A percentile compares a stretch with the other conserved stretches of the same genome.
Evolutionary conservation across 495 filamentous ascomycete genomes (phyloP).

Genomic region (Podospora tetraspora): DNA sequence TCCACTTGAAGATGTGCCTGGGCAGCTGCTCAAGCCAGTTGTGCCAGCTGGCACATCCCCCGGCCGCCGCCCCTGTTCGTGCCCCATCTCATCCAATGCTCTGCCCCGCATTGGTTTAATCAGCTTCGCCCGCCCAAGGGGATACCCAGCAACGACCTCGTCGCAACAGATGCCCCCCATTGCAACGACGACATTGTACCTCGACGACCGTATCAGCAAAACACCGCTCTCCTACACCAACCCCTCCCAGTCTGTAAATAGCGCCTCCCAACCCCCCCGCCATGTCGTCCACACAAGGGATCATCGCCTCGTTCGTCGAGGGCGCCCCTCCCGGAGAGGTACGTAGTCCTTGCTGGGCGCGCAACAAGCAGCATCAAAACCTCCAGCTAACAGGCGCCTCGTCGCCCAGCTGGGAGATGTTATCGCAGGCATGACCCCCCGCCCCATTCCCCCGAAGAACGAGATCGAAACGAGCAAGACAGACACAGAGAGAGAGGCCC

Average conservation of each 20-base stretch:
- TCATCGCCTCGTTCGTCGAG: slow-evolving; percentile 82
- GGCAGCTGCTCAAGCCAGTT: background rate
- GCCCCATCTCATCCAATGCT: background rate
- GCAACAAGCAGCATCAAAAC: background rate
- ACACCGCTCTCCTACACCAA: background rate
- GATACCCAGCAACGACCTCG: background rate
- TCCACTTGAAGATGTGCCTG: background rate
- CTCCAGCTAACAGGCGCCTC: slow-evolving; percentile 16
- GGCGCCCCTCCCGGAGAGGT: slow-evolving; percentile 97
- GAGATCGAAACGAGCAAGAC: background rate
- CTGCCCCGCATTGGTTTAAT: slow-evolving; percentile 12
- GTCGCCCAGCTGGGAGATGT: slow-evolving; percentile 73
- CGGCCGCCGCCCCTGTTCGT: background rate
- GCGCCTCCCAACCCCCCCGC: background rate
- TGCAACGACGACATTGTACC: background rate
- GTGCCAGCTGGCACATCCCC: background rate
- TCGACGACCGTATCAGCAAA: background rate
- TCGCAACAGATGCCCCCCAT: background rate
- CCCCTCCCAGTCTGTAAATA: background rate
- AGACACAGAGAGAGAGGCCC: slow-evolving; percentile 4
- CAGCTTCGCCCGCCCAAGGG: slow-evolving; percentile 5
- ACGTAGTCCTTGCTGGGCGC: slow-evolving; percentile 25
- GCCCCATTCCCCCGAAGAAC: background rate
- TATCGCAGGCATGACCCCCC: slow-evolving; percentile 59
- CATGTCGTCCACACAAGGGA: slow-evolving; percentile 49